Percentiles rank a stretch among this genome's conserved stretches.
These are phyloP conservation scores for Aureobasidium sp. DNA, from an alignment of 2,329 filamentous ascomycete genomes.

Conservation along the genomic window DNA sequence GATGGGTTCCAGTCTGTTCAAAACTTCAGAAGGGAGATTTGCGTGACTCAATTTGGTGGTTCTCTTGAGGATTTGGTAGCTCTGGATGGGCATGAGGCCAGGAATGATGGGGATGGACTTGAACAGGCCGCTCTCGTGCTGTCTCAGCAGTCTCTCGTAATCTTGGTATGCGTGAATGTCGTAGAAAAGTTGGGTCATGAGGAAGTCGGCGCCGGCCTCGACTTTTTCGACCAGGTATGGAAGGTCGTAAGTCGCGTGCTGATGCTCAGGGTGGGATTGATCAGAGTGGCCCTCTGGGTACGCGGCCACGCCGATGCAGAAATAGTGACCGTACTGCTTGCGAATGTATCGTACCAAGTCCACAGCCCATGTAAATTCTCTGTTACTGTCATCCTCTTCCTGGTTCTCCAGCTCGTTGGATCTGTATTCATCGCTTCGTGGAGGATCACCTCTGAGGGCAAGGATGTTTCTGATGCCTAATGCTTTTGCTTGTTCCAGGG, in stretches of 20 bases:
- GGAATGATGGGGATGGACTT: conserved; percentile 85
- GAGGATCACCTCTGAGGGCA: conserved; percentile 84
- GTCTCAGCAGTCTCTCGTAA: conserved; percentile 70
- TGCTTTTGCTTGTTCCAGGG: conserved; percentile 81
- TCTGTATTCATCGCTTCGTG: conserved; percentile 79
- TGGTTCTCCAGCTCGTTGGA: conserved; percentile 42
- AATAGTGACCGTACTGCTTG: conserved; percentile 82
- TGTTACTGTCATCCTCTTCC: conserved; percentile 56
- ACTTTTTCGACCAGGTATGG: conserved; percentile 88
- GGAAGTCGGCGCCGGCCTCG: conserved; percentile 86
- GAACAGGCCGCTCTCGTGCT: conserved; percentile 79
- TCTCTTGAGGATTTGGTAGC: conserved; percentile 88
- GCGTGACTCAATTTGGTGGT: conserved; percentile 94
- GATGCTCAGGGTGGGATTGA: conserved; percentile 77
- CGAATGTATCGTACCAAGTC: conserved; percentile 88
- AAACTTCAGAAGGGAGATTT: conserved; percentile 63
- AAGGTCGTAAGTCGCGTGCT: conserved; percentile 60
- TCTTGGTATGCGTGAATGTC: conserved; percentile 73
- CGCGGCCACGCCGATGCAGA: conserved; percentile 88
- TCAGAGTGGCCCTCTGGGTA: conserved; percentile 96
- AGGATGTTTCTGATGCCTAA: conserved; percentile 91
- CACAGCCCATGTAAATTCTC: conserved; percentile 80
- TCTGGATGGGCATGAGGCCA: conserved; percentile 95
- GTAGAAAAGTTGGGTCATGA: conserved; percentile 98
- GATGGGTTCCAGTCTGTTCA: conserved; percentile 63